Percentiles rank a stretch among this genome's conserved stretches.
These are phyloP conservation scores for Apiotrichum porosum DNA, from an alignment of 1,284 basidiomycete genomes.

Conservation along the genomic window DNA sequence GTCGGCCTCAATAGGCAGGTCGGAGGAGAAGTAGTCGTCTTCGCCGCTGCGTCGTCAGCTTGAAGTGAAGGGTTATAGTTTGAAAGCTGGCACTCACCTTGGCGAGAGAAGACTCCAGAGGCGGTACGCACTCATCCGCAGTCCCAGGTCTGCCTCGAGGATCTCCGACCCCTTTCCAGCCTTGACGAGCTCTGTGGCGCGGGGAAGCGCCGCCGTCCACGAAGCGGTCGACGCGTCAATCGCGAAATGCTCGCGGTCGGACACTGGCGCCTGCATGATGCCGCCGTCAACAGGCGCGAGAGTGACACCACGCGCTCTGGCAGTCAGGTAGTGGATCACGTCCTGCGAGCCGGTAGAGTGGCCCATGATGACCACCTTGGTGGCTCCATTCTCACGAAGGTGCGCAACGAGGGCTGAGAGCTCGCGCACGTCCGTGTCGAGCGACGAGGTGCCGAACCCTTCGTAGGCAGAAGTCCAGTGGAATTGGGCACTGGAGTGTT, in stretches of 20 bases:
- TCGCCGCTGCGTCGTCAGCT: constrained; percentile 31
- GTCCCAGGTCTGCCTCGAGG: constrained; percentile 24
- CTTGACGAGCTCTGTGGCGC: constrained; percentile 28
- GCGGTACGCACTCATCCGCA: constrained; percentile 38
- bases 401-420: constrained; percentile 38
- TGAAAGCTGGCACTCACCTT: not conserved
- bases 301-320: not conserved
- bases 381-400: constrained; percentile 28
- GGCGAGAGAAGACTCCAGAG: constrained; percentile 28
- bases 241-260: constrained; percentile 40
- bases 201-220: constrained; percentile 18
- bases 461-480: constrained; percentile 43
- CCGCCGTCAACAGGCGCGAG: constrained; percentile 32
- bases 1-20: constrained; percentile 30
- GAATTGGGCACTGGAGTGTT: constrained; percentile 44
- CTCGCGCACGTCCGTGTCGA: constrained; percentile 39
- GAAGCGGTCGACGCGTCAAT: constrained; percentile 7
- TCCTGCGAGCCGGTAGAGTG: constrained; percentile 50
- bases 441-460: constrained; percentile 36
- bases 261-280: constrained; percentile 49
- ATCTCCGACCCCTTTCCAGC: constrained; percentile 29
- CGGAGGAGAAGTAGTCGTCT: constrained; percentile 49
- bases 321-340: constrained; percentile 43
- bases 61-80: not conserved
- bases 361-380: constrained; percentile 41